Evolutionary conservation across 805 yeast species (phyloP).

Genomic region (Pichia californica): DNA sequence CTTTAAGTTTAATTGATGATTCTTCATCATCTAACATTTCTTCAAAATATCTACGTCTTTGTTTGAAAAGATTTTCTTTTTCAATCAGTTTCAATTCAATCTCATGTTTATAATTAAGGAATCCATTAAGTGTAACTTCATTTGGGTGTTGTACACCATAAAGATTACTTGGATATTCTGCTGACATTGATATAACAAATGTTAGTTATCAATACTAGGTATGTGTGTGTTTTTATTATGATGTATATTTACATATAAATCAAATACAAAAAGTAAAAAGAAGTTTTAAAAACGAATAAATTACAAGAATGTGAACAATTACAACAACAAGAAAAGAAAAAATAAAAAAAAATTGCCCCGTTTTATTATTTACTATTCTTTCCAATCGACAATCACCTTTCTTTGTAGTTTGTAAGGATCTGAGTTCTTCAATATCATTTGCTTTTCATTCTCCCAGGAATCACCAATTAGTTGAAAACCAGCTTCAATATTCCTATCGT

Average conservation of each 20-base stretch:
- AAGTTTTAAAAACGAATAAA: too few species aligned
- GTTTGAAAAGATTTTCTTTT: background rate
- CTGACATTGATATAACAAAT: too few species aligned
- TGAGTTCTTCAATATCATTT: slow-evolving; percentile 67
- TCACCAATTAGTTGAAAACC: slow-evolving; percentile 74
- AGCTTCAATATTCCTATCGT: slow-evolving; percentile 64
- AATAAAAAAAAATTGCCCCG: too few species aligned
- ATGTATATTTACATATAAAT: too few species aligned
- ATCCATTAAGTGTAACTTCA: background rate
- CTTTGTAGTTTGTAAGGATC: slow-evolving; percentile 46
- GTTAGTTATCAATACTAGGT: too few species aligned
- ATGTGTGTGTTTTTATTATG: too few species aligned
- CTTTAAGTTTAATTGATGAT: background rate
- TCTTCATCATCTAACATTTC: background rate
- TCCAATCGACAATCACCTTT: slow-evolving; percentile 60
- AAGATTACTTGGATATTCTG: background rate
- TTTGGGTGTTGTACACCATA: background rate
- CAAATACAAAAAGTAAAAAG: too few species aligned
- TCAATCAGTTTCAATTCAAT: background rate
- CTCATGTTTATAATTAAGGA: background rate
- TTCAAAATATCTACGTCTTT: background rate
- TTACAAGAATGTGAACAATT: too few species aligned
- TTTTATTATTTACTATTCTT: slow-evolving; percentile 29
- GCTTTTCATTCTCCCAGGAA: slow-evolving; percentile 69
- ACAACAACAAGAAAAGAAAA: background rate